Percentiles rank a stretch among this genome's conserved stretches.
These are phyloP conservation scores for Termitomyces sp. DNA, from an alignment of 1,284 basidiomycete species.

Conservation along the genomic window DNA sequence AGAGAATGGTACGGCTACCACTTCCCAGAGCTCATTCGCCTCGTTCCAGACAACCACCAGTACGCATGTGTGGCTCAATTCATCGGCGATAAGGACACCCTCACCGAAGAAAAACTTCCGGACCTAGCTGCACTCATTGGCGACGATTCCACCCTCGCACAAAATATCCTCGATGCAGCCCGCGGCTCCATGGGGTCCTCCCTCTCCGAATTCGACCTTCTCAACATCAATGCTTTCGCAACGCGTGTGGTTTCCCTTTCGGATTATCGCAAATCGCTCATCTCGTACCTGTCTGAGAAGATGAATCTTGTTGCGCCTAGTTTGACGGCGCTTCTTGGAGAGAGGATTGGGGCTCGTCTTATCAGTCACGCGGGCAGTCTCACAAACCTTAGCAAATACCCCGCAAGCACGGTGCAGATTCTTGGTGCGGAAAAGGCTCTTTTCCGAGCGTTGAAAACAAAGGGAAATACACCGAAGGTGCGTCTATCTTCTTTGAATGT, in stretches of 20 bases:
- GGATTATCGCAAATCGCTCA: conserved; percentile 90
- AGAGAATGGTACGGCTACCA: conserved; percentile 99
- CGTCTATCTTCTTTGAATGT: conserved; percentile 14
- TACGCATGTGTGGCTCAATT: conserved; percentile 88
- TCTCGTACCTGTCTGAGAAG: conserved; percentile 90
- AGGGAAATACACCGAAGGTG: conserved; percentile 97
- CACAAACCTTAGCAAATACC: conserved; percentile 97
- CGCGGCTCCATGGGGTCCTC: conserved; percentile 94
- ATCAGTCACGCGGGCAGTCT: conserved; percentile 98
- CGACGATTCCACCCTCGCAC: conserved; percentile 83
- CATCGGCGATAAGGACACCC: conserved; percentile 86
- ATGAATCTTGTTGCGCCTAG: conserved; percentile 98
- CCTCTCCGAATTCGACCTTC: conserved; percentile 90
- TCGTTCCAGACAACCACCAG: conserved; percentile 94
- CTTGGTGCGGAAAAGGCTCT: conserved; percentile 97
- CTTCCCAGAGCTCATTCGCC: conserved; percentile 94
- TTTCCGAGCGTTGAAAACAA: conserved; percentile 97
- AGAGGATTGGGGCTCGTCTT: conserved; percentile 90
- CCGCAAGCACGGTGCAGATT: conserved; percentile 97
- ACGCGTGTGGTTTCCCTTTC: conserved; percentile 87
- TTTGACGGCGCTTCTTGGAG: conserved; percentile 90
- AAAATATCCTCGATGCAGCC: conserved; percentile 93
- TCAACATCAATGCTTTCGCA: conserved; percentile 95
- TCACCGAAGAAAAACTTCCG: conserved; percentile 73
- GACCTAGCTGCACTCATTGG: conserved; percentile 82